These are phyloP conservation scores for Pulicaria dysenterica DNA, from an alignment of 129 eudicot species.

Conservation along the genomic window DNA sequence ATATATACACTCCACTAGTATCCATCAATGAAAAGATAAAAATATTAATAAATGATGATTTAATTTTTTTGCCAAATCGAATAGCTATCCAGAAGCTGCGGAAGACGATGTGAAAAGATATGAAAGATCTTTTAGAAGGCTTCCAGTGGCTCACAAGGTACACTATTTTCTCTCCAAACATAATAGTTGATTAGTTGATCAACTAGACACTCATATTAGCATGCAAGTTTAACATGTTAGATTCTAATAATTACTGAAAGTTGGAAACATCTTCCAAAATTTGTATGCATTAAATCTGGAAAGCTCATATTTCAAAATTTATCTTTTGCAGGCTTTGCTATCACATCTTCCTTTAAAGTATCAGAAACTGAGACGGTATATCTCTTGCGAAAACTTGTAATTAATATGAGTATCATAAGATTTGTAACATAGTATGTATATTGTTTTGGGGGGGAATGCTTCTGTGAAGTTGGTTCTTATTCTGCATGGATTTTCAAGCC, in stretches of 20 bases:
- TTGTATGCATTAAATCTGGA: background rate
- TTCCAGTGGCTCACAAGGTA: slow-evolving; percentile 84
- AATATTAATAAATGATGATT: background rate
- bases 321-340: slow-evolving; percentile 65
- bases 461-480: background rate
- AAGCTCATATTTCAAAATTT: background rate
- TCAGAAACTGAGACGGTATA: slow-evolving; percentile 71
- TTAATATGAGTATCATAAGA: slow-evolving; percentile 6
- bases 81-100: slow-evolving; percentile 88
- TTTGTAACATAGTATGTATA: background rate
- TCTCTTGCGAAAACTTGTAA: slow-evolving; percentile 18
- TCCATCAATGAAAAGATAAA: slow-evolving; percentile 1
- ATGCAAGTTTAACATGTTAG: background rate
- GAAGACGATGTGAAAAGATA: slow-evolving; percentile 79
- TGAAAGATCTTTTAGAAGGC: slow-evolving; percentile 78
- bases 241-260: background rate
- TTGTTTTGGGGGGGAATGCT: background rate
- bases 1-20: background rate
- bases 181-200: slow-evolving; percentile 13
- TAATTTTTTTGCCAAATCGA: background rate
- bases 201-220: slow-evolving; percentile 20
- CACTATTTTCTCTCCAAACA: background rate
- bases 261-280: too few relatives aligned
- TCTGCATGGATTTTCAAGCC: slow-evolving; percentile 14
- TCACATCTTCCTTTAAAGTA: slow-evolving; percentile 79